These are phyloP conservation scores for Lathyrus aphaca DNA, from an alignment of 306 rosid genomes.

Conservation along the genomic window DNA sequence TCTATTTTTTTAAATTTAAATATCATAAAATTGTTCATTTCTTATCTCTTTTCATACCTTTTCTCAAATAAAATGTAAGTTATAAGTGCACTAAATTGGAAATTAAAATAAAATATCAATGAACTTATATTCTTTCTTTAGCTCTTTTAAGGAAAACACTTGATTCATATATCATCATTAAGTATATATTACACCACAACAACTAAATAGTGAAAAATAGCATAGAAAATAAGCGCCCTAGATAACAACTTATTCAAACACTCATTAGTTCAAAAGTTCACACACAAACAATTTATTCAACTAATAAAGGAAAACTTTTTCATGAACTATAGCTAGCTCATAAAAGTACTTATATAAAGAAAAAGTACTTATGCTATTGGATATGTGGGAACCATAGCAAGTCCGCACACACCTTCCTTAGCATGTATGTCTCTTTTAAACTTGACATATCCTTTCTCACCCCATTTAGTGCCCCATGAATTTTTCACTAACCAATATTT, in stretches of 20 bases:
- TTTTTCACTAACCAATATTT: slow-evolving; percentile 41
- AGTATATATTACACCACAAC: background rate
- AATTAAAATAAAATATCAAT: no score
- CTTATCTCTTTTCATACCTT: no score
- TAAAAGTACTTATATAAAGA: background rate
- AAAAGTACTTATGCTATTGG: slow-evolving; percentile 3
- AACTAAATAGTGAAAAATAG: background rate
- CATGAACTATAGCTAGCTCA: background rate
- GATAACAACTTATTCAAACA: background rate
- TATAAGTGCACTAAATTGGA: no score
- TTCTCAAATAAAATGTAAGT: no score
- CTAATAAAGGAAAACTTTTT: background rate
- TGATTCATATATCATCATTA: background rate
- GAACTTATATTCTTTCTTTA: background rate
- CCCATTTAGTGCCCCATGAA: slow-evolving; percentile 39
- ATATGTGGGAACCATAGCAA: slow-evolving; percentile 34
- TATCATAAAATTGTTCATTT: no score
- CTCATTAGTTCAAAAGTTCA: background rate
- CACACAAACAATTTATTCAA: background rate
- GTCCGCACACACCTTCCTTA: slow-evolving; percentile 40
- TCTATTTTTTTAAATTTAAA: no score
- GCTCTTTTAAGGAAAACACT: background rate
- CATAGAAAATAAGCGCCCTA: background rate
- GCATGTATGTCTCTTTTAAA: slow-evolving; percentile 16
- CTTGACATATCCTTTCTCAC: slow-evolving; percentile 42